Conservation (phyloP, 106 monocot species). For the Dendrobium officinale region DNA sequence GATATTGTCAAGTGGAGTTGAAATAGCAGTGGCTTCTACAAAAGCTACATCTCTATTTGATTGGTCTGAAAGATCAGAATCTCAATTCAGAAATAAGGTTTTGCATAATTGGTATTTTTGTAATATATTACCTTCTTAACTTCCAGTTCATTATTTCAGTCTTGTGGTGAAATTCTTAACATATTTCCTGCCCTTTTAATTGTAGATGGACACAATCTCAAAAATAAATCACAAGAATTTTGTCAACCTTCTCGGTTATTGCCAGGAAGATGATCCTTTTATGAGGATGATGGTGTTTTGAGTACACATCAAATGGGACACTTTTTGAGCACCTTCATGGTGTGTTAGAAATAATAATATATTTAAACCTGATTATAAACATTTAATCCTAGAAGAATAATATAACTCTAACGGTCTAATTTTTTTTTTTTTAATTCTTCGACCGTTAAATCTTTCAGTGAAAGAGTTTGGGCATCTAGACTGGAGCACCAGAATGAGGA, state of each 20-base stretch:
- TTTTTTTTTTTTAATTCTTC: not conserved
- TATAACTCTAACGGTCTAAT: not conserved
- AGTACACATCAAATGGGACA: slow-evolving; percentile 82
- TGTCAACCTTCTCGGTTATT: slow-evolving; percentile 91
- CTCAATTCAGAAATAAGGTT: slow-evolving; percentile 82
- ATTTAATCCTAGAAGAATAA: not conserved
- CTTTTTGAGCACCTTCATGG: slow-evolving; percentile 95
- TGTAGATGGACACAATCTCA: slow-evolving; percentile 74
- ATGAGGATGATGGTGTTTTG: slow-evolving; percentile 94
- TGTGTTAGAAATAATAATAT: slow-evolving; percentile 10
- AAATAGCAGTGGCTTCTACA: slow-evolving; percentile 78
- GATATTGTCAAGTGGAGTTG: slow-evolving; percentile 88
- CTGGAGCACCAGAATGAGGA: slow-evolving; percentile 84
- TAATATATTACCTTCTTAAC: slow-evolving; percentile 6
- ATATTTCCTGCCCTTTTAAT: slow-evolving; percentile 8
- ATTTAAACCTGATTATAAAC: not conserved
- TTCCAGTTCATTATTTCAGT: not conserved
- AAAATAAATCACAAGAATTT: slow-evolving; percentile 93
- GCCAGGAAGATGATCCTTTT: slow-evolving; percentile 85
- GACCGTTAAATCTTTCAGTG: slow-evolving; percentile 37
- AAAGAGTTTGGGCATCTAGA: slow-evolving; percentile 84
- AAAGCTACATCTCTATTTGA: slow-evolving; percentile 40
- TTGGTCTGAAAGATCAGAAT: slow-evolving; percentile 70
- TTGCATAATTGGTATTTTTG: slow-evolving; percentile 15
- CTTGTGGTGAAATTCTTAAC: not conserved